Evolutionary conservation across 371 early-diverging fungal species (phyloP).

Genomic region (Mortierella sp.): DNA sequence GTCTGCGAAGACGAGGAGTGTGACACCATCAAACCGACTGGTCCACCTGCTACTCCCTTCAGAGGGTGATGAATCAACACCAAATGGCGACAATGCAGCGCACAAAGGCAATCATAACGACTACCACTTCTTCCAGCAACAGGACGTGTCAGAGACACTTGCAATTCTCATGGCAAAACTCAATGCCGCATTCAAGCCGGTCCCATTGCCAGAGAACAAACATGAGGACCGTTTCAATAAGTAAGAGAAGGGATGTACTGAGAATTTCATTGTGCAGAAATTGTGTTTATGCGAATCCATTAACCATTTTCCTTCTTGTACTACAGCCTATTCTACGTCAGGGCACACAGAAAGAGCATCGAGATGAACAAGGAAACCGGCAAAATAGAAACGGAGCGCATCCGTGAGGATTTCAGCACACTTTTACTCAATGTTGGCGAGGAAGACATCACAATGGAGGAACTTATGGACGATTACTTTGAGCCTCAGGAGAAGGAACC

Average conservation of each 20-base stretch:
- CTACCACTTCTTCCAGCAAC: conserved; percentile 17
- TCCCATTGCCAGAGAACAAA: neutral
- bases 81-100: neutral
- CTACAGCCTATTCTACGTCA: conserved; percentile 25
- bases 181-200: conserved; percentile 33
- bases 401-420: conserved; percentile 27
- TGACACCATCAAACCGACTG: conserved; percentile 19
- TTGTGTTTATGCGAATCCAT: too few species aligned
- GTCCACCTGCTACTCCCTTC: conserved; percentile 33
- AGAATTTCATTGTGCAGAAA: too few species aligned
- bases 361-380: conserved; percentile 11
- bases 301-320: neutral
- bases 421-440: conserved; percentile 21
- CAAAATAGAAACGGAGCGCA: conserved; percentile 5
- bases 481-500: conserved; percentile 2
- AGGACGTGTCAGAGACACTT: conserved; percentile 45
- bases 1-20: conserved; percentile 13
- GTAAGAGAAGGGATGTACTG: conserved; percentile 3
- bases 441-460: conserved; percentile 37
- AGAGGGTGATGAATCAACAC: conserved; percentile 4
- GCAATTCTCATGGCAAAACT: conserved; percentile 28
- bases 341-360: conserved; percentile 17
- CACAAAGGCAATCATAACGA: neutral
- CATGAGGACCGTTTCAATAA: conserved; percentile 36
- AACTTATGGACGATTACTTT: conserved; percentile 56